Evolutionary conservation across 139 green algal genomes (phyloP), one percentile per base, ranked within the genome.

Genomic region (Nannochloris sp.): DNA sequence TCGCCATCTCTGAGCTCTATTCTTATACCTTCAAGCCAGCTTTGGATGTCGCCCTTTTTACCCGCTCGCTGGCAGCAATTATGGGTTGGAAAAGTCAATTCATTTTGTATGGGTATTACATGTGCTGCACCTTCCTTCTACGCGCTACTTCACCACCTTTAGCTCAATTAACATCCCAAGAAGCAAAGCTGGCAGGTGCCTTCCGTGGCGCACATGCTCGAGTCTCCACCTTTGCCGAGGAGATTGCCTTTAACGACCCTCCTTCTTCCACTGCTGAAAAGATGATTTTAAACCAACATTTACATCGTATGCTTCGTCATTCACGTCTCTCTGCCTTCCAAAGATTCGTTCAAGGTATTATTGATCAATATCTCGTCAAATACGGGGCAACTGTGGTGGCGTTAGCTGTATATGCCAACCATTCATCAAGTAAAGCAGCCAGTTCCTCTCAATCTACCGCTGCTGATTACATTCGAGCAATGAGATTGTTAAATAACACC

Each of bases 31-130:
- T 97, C 77, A 97, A 93, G 81, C 92, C 92, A 14, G 67, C 95
- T 64, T 78, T 97, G 65, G 92, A 98, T 65, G 91, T 98, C 35
- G 57, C 95, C 12, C 83, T 97, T 4, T 97, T 96, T 85, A 97
- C 92, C 6, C 75, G 85, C 32, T 85, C 77, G 3, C 79, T 98
- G 68, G 65, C 84, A 0, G 48, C 60, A 23, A 75, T 74, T 45
- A 97, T 98, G 82, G 92, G 92, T 36, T 97, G 95, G 82, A 84
- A 82, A 56, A 74, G 62, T 4, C 83, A 92, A 69, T 27, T 90
- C 8, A 32, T 44, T 39, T 61, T 91, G 67, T 92, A 94, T 61
- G 67, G 15, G 31, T 92, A 95, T 67, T 93, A 92, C 77, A 12
- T 91, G 14, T 44, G 69, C 4, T 78, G 75, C 12, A 85, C 89